Conservation (phyloP, 495 filamentous ascomycete species). For the Recurvomyces mirabilis region DNA sequence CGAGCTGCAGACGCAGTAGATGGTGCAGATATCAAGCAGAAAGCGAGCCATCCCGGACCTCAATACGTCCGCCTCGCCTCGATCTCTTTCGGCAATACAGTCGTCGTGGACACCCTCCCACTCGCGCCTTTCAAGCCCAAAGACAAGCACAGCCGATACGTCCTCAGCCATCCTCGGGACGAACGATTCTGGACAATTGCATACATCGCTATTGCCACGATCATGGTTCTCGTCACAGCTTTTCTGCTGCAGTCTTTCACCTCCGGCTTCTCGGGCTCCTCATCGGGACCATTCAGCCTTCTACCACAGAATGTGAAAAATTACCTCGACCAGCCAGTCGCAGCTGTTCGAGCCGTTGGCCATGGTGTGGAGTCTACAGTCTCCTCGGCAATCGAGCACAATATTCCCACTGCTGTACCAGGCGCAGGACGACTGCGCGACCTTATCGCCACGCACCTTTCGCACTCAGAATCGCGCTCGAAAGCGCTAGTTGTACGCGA, state of each 20-base stretch:
- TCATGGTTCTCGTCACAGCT: constrained; percentile 45
- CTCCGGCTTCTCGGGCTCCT: constrained; percentile 49
- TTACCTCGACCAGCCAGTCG: constrained; percentile 23
- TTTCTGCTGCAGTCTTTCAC: constrained; percentile 54
- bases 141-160: constrained; percentile 50
- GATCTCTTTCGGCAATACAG: constrained; percentile 71
- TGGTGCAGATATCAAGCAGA: constrained; percentile 23
- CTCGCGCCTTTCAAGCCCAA: constrained; percentile 43
- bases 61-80: constrained; percentile 73
- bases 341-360: constrained; percentile 2
- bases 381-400: constrained; percentile 1
- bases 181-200: constrained; percentile 38
- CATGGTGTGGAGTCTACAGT: constrained; percentile 10
- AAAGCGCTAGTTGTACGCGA: constrained; percentile 21
- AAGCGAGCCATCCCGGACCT: constrained; percentile 21
- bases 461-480: not conserved
- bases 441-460: constrained; percentile 1
- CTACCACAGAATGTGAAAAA: constrained; percentile 25
- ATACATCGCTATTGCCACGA: constrained; percentile 41
- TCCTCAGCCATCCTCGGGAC: constrained; percentile 48
- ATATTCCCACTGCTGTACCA: not conserved
- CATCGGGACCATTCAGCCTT: constrained; percentile 40
- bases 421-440: constrained; percentile 4
- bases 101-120: constrained; percentile 74
- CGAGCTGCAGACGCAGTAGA: constrained; percentile 20